Conservation (phyloP, 257 asterid genomes). For the Agastache rugosa region DNA sequence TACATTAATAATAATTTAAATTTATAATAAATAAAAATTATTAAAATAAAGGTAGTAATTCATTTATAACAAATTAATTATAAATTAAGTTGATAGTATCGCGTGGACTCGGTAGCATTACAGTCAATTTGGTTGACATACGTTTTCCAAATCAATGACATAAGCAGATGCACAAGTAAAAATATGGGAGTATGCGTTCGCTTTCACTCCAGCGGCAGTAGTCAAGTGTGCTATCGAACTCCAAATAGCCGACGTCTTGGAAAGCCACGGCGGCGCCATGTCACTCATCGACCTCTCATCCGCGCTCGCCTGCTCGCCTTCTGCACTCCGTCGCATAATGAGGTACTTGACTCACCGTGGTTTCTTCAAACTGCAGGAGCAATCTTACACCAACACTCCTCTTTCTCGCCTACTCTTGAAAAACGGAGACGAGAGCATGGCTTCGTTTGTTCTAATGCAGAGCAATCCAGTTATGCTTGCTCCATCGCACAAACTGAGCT, state of each 20-base stretch:
- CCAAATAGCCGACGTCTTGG: constrained; percentile 62
- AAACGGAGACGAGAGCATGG: constrained; percentile 44
- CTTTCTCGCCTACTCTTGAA: constrained; percentile 53
- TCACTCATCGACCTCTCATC: constrained; percentile 50
- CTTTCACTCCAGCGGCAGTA: constrained; percentile 62
- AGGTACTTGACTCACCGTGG: constrained; percentile 61
- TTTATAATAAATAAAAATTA: too few relatives aligned
- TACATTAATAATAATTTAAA: too few relatives aligned
- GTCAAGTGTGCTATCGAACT: constrained; percentile 72
- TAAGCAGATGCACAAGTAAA: constrained; percentile 45
- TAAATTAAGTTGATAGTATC: too few relatives aligned
- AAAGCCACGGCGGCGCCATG: constrained; percentile 44
- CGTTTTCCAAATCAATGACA: constrained; percentile 3
- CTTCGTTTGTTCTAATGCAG: constrained; percentile 50
- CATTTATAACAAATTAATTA: too few relatives aligned
- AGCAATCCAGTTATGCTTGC: constrained; percentile 62
- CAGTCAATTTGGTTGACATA: too few relatives aligned
- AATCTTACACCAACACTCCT: constrained; percentile 55
- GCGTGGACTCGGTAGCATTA: too few relatives aligned
- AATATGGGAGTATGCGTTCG: constrained; percentile 62
- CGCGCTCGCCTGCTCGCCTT: constrained; percentile 54
- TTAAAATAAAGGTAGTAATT: too few relatives aligned
- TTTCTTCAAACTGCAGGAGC: constrained; percentile 44
- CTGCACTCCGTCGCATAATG: constrained; percentile 63
- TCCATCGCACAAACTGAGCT: constrained; percentile 60